These are phyloP conservation scores for Candida insectorum DNA, from an alignment of 805 yeast species.

Conservation along the genomic window DNA sequence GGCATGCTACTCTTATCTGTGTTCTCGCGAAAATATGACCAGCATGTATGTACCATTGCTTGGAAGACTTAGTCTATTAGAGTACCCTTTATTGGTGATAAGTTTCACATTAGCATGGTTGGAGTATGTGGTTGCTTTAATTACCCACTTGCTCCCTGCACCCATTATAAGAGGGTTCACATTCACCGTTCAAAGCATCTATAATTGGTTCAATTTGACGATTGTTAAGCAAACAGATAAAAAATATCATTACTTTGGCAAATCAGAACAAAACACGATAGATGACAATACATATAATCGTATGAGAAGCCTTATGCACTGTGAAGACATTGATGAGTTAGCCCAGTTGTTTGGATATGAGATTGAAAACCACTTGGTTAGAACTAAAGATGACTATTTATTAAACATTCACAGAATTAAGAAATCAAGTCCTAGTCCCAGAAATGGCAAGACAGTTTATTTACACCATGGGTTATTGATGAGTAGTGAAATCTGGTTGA, in stretches of 20 bases:
- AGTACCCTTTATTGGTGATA: constrained; percentile 46
- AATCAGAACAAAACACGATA: constrained; percentile 11
- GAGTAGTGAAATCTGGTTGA: constrained; percentile 77
- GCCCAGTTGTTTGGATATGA: constrained; percentile 65
- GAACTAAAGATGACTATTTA: constrained; percentile 73
- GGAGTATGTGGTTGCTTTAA: constrained; percentile 44
- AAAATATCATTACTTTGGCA: constrained; percentile 22
- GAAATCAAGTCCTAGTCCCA: constrained; percentile 19
- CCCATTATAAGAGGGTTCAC: constrained; percentile 37
- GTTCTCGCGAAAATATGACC: too few relatives aligned
- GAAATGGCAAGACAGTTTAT: constrained; percentile 54
- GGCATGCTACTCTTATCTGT: too few relatives aligned
- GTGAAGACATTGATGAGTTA: constrained; percentile 60
- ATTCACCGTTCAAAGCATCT: constrained; percentile 21
- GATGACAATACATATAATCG: constrained; percentile 20
- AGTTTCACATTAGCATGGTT: constrained; percentile 48
- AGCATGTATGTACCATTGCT: constrained; percentile 42
- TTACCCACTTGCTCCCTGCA: constrained; percentile 46
- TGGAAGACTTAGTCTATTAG: constrained; percentile 45
- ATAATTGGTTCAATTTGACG: constrained; percentile 12
- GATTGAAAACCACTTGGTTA: constrained; percentile 72
- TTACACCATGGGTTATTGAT: constrained; percentile 90
- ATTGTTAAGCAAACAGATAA: constrained; percentile 7
- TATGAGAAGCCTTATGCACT: constrained; percentile 40
- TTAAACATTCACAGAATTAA: constrained; percentile 69